Evolutionary conservation across 164 flowering plant genomes (phyloP), one percentile per base, ranked within the genome.

Genomic region (Annona squamosa): DNA sequence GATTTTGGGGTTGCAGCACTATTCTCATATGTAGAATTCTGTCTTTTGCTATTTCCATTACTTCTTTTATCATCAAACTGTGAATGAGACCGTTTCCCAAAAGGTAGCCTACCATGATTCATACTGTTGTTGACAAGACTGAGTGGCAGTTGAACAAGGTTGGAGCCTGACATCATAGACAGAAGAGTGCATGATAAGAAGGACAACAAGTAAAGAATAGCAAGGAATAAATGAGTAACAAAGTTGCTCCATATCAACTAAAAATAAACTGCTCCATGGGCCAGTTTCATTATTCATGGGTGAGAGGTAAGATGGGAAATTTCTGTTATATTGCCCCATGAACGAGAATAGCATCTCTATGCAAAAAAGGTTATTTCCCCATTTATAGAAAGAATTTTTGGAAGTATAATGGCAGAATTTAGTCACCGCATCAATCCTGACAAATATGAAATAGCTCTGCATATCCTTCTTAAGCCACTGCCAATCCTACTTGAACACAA

Each of bases 11-110:
- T 61, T 67, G 79, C 83, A 67, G 64, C 70, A 72, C 76, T 75
- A 45, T 75, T 80, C 44, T 86, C 91, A 57, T 12, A 72, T 9
- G 68, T 57, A 61, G 76, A 76, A 76, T 73, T 73, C 2, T 72
- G 78, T 81, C 84, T 72, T 65, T 69, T 82, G 43, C 74, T 82
- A 72, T 73, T 85, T 77, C 80, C 84, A 72, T 69, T 74, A 64
- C 67, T 77, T 48, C 77, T 84, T 68, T 80, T 83, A 74, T 72
- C 84, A 75, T 86, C 83, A 70, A 83, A 86, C 18, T 81, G 86
- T n/a, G 79, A 46, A 65, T 69, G 78, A 41, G 80, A 18, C 1
- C 77, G 85, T 72, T 81, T 85, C 41, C 81, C 81, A 71, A 78
- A 81, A 73, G 69, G 69, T 4, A 71, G 71, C 63, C 47, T 85